These are phyloP conservation scores for Cordyceps pruinosa DNA, from an alignment of 2,329 filamentous ascomycete species.

Conservation along the genomic window DNA sequence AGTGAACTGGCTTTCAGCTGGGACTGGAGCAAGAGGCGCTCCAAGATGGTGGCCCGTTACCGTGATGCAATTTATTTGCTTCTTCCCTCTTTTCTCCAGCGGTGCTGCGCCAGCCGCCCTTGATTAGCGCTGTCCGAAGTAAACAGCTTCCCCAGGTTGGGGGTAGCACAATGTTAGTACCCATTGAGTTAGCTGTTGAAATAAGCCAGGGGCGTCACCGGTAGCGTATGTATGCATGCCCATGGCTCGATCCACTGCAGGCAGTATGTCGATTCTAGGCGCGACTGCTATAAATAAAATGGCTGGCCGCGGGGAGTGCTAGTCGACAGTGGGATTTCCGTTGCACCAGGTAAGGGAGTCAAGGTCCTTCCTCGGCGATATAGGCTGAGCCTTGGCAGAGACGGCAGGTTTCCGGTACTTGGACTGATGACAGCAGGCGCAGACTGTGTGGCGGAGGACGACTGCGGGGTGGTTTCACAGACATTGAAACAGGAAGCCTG, in stretches of 20 bases:
- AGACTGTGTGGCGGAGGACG: neutral
- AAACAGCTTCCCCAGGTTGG: neutral
- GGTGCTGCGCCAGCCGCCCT: neutral
- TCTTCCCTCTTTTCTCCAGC: neutral
- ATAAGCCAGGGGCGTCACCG: constrained; percentile 3
- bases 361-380: constrained; percentile 5
- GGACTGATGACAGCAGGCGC: neutral
- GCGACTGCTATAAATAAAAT: constrained; percentile 3
- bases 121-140: neutral
- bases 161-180: constrained; percentile 4
- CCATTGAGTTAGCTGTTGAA: constrained; percentile 2
- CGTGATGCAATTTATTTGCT: neutral
- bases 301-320: neutral
- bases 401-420: neutral
- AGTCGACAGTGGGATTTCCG: neutral
- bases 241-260: constrained; percentile 3
- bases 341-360: neutral
- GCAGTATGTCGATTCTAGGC: neutral
- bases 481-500: constrained; percentile 4
- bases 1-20: neutral
- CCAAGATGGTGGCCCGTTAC: neutral
- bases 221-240: constrained; percentile 6
- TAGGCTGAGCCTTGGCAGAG: constrained; percentile 3
- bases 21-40: neutral
- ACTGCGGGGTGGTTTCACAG: constrained; percentile 6